Conservation (phyloP, 208 protist genomes). For the Trypanosomatidae sp. region DNA sequence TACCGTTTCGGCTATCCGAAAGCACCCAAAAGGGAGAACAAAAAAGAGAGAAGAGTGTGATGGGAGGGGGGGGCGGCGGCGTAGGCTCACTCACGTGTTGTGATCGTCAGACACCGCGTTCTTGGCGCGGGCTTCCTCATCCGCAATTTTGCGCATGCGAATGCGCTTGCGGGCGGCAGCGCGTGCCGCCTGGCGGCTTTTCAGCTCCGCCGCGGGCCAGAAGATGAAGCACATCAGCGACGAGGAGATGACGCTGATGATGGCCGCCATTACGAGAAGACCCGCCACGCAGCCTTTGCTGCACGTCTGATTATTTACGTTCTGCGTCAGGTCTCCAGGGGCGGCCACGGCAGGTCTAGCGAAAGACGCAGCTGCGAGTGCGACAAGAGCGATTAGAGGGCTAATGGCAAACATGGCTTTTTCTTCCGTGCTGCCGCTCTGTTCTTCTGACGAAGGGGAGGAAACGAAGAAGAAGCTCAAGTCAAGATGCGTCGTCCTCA, state of each 20-base stretch:
- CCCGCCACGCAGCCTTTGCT: conserved; percentile 49
- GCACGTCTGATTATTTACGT: conserved; percentile 41
- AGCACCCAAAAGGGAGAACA: too few relatives aligned
- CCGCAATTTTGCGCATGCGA: conserved; percentile 37
- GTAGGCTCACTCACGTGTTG: neutral
- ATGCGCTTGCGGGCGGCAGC: conserved; percentile 43
- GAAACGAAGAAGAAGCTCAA: neutral
- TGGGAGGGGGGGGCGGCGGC: neutral
- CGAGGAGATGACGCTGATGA: conserved; percentile 27
- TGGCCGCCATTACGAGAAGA: conserved; percentile 45
- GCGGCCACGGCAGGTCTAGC: conserved; percentile 1
- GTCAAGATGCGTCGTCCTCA: neutral
- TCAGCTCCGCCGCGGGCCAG: conserved; percentile 47
- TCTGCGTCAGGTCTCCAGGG: conserved; percentile 9
- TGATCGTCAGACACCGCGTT: conserved; percentile 14
- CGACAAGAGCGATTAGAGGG: conserved; percentile 8
- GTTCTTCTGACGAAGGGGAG: neutral
- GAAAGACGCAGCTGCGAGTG: conserved; percentile 14
- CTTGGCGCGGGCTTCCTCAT: conserved; percentile 35
- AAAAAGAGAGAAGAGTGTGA: neutral
- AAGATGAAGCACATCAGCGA: conserved; percentile 45
- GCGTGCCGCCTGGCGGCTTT: conserved; percentile 42
- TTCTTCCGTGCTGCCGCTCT: neutral
- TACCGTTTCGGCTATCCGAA: neutral
- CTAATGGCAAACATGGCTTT: conserved; percentile 6